Conservation (phyloP, 2,329 filamentous ascomycete species). For the Colletotrichum graminicola region DNA sequence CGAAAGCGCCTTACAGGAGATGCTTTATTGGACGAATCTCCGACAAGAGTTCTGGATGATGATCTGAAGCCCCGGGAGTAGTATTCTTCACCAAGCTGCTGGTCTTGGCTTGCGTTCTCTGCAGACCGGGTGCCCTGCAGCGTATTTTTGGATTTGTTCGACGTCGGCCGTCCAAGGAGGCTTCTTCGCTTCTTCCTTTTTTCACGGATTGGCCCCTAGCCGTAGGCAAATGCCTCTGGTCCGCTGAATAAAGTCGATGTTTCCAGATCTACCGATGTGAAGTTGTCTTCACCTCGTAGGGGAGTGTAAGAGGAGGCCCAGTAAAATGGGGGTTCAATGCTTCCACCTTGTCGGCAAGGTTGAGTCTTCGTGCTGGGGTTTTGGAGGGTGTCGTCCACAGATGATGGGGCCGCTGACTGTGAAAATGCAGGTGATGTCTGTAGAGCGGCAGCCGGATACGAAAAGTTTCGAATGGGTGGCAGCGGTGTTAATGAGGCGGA, state of each 20-base stretch:
- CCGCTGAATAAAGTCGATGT: constrained; percentile 7
- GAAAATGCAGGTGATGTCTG: background rate
- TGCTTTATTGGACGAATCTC: background rate
- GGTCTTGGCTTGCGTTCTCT: background rate
- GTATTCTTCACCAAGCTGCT: background rate
- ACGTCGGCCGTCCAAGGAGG: constrained; percentile 19
- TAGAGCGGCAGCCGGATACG: constrained; percentile 42
- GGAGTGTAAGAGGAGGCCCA: constrained; percentile 37
- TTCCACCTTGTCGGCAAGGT: background rate
- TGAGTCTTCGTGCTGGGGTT: background rate
- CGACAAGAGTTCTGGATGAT: background rate
- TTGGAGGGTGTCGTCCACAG: background rate
- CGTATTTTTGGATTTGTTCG: background rate
- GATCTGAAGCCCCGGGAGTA: background rate
- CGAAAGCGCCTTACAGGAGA: background rate
- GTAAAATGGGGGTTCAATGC: constrained; percentile 27
- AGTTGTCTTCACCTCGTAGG: constrained; percentile 14
- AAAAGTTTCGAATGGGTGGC: constrained; percentile 43
- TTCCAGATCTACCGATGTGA: background rate
- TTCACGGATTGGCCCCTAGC: constrained; percentile 27
- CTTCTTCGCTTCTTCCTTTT: constrained; percentile 35
- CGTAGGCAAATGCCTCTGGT: constrained; percentile 36
- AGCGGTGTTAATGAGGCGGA: background rate
- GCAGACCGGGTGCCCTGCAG: background rate
- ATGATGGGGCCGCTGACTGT: background rate